A percentile compares a stretch with the other conserved stretches of the same genome.
phyloP scores from a whole-genome alignment of 495 filamentous ascomycete species.

The Lophium mytilinum region DNA sequence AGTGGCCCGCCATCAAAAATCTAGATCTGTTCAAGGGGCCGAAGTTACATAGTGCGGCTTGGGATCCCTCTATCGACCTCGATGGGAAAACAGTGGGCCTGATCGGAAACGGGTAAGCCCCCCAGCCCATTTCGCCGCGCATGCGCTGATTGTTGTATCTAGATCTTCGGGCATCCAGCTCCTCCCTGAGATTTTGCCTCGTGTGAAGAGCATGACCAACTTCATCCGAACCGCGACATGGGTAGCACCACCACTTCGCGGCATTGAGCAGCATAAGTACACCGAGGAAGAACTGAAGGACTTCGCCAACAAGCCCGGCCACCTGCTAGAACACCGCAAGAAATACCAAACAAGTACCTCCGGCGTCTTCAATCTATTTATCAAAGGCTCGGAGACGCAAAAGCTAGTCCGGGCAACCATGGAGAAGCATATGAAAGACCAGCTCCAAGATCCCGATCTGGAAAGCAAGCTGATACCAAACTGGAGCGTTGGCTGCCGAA shows the following conservation, averaged over 20 bases:
- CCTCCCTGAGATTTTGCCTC: constrained; percentile 36
- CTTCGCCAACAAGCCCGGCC: constrained; percentile 30
- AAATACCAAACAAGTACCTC: constrained; percentile 36
- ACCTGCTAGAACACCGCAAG: constrained; percentile 32
- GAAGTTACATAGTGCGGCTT: constrained; percentile 48
- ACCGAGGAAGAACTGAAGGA: constrained; percentile 27
- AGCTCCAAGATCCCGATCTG: constrained; percentile 37
- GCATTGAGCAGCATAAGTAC: constrained; percentile 30
- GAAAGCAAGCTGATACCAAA: constrained; percentile 34
- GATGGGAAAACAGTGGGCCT: constrained; percentile 14
- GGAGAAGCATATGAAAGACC: constrained; percentile 31
- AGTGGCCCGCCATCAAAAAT: constrained; percentile 32
- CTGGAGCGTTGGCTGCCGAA: constrained; percentile 31
- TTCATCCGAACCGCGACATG: constrained; percentile 34
- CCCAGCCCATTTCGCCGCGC: too few species aligned
- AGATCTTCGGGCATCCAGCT: constrained; percentile 34
- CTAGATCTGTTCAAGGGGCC: constrained; percentile 36
- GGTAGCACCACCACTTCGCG: constrained; percentile 32
- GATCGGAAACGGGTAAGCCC: constrained; percentile 3
- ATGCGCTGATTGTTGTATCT: constrained; percentile 26
- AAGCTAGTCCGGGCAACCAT: constrained; percentile 28
- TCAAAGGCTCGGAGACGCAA: constrained; percentile 29
- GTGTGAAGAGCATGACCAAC: constrained; percentile 32
- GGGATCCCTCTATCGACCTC: constrained; percentile 13
- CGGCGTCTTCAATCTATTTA: constrained; percentile 34